Evolutionary conservation across 176 grass and related monocot genomes (phyloP), one percentile per base, ranked within the genome.

Genomic region (Oryza meridionalis): DNA sequence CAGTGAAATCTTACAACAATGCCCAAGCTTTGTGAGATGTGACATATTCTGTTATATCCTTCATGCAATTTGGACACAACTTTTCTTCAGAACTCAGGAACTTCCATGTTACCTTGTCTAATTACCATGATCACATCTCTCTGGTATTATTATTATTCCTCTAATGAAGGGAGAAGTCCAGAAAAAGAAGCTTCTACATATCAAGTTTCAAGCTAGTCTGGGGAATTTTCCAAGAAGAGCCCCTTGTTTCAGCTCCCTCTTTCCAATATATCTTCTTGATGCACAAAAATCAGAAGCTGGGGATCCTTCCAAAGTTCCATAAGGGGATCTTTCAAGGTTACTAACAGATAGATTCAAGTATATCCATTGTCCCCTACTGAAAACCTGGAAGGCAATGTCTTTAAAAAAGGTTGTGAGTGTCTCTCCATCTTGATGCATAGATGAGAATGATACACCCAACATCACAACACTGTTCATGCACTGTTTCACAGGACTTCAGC

Each of bases 211-310:
- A 89, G 31, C 19, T 76, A n/a, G 65, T 42, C 5, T 31, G 3
- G 49, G 49, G 47, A 37, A 70, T 70, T 62, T 7, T 81, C 77
- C 82, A 81, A 89, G 87, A 81, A 64, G 38, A 71, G 72, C 63
- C 77, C 72, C 66, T 44, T 85, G 29, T 77, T 84, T 76, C 19
- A 51, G 40, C 40, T 70, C 44, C 31, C 9, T 31, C n/a, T 76
- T 76, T 40, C 65, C 25, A 50, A 75, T 76, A 70, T 27, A 69
- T 53, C 62, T 77, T 85, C 43, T 64, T 71, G 82, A 26, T 44
- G 72, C 53, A 70, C 31, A 81, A 55, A 55, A 76, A 53, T 85
- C 65, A 77, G 46, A 47, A 76, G 11, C 19, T 70, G 38, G 50
- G 3, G 9, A 8, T 84, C 77, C 42, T 73, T 70, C 63, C 29